Evolutionary conservation across 352 stramenopile species (phyloP).

Genomic region (Phytophthora nicotianae): DNA sequence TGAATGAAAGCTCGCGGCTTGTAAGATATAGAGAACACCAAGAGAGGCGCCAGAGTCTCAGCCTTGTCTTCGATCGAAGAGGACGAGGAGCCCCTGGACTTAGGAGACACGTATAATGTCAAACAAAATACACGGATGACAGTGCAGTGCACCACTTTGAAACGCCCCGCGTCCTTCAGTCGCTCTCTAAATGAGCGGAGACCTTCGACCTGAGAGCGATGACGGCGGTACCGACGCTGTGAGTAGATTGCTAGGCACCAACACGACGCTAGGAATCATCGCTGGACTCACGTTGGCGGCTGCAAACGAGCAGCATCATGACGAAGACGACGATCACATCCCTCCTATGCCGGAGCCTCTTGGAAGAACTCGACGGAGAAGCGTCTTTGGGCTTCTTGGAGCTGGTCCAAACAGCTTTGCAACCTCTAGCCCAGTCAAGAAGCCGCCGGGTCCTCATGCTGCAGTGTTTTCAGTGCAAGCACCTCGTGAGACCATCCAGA

Average conservation of each 20-base stretch:
- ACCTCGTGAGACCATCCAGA: constrained; percentile 72
- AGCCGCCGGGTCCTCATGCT: constrained; percentile 7
- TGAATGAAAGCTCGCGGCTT: constrained; percentile 35
- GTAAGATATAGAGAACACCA: constrained; percentile 33
- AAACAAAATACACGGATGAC: constrained; percentile 30
- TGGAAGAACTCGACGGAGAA: constrained; percentile 15
- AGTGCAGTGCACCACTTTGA: constrained; percentile 26
- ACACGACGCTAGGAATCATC: constrained; percentile 65
- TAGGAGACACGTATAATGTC: constrained; percentile 28
- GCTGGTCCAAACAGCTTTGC: constrained; percentile 11
- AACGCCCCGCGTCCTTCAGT: constrained; percentile 24
- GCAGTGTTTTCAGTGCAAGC: constrained; percentile 67
- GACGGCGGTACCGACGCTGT: constrained; percentile 31
- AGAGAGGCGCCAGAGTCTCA: constrained; percentile 8
- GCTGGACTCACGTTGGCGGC: constrained; percentile 53
- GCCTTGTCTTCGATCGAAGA: constrained; percentile 43
- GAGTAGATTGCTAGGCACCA: constrained; percentile 38
- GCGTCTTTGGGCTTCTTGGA: constrained; percentile 14
- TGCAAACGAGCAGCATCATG: constrained; percentile 34
- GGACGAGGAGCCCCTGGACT: constrained; percentile 7
- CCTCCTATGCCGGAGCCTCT: constrained; percentile 13
- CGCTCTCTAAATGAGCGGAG: constrained; percentile 25
- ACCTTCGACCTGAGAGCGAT: constrained; percentile 28
- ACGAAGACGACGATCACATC: constrained; percentile 37
- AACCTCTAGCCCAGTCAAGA: constrained; percentile 39